Base-by-base conservation (phyloP, 1,284 basidiomycete genomes). In the Boletellus deceptivus region DNA sequence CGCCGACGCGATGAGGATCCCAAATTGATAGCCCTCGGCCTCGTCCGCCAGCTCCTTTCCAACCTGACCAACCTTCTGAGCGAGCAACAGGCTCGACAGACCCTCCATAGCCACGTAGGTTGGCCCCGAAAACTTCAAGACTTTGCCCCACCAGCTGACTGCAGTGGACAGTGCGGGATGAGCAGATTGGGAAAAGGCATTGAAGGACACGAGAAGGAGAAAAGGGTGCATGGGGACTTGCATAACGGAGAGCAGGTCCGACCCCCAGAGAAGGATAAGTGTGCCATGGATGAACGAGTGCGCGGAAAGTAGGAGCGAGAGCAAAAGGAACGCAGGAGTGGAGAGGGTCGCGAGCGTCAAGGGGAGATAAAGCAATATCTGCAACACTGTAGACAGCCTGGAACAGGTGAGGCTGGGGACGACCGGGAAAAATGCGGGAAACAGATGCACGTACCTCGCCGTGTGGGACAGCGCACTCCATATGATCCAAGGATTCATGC, bases 361-460 rank as follows among this genome's bases (percentile, higher is more conserved):
- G 2, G 91, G 91, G 46, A 93, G 79, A 70, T 87, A 93, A 25
- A 93, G 79, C 50, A 93, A 74, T 56, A 93, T 89, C 67, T 93
- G 89, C 33, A 86, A 62, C 55, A 82, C 86, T 38, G 87, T 91
- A 8, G 84, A 87, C 52, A 88, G 70, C 63, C 87, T 88, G 62
- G 49, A 55, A 46, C 43, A 37, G 31, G 36, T 55, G 20, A 52
- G 45, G 56, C 18, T 0, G 48, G 8, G 47, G 14, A 24, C 27
- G 36, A 25, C 16, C 29, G 11, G 11, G 29, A 13, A 31, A 38
- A 38, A 39, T 24, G 18, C 34, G 44, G 24, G 48, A 39, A 18
- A 43, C 13, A 17, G 22, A 7, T 33, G n/a, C 49, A 49, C 49
- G 60, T 55, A 83, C 84, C 80, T 81, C 53, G 85, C 84, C 55